Evolutionary conservation across 1,139 yeast genomes (phyloP).

Genomic region (Sugiyamaella japonica): DNA sequence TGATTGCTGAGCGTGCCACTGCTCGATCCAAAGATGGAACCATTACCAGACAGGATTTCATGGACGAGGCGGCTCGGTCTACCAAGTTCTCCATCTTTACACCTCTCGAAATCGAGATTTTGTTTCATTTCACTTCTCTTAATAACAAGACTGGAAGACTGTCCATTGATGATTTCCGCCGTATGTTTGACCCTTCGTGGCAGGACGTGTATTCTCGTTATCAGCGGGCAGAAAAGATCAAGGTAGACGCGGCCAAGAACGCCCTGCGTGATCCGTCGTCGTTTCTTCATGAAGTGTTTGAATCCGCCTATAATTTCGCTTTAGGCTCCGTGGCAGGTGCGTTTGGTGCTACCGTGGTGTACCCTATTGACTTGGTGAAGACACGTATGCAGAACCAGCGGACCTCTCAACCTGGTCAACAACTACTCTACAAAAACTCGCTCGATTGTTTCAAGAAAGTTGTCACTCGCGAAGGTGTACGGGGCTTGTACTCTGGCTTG

Average conservation of each 20-base stretch:
- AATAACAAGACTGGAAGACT: slow-evolving; percentile 41
- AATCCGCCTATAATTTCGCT: slow-evolving; percentile 82
- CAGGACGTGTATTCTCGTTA: slow-evolving; percentile 42
- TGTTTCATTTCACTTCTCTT: slow-evolving; percentile 47
- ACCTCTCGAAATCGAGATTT: slow-evolving; percentile 48
- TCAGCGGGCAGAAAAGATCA: slow-evolving; percentile 37
- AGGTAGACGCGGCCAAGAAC: slow-evolving; percentile 46
- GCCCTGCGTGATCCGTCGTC: slow-evolving; percentile 43
- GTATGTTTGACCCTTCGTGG: slow-evolving; percentile 49
- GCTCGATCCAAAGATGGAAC: slow-evolving; percentile 39
- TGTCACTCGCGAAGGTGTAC: slow-evolving; percentile 71
- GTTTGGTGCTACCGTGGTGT: slow-evolving; percentile 96
- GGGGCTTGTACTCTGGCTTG: slow-evolving; percentile 90
- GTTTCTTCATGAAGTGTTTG: slow-evolving; percentile 56
- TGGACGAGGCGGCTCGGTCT: slow-evolving; percentile 44
- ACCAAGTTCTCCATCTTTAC: slow-evolving; percentile 46
- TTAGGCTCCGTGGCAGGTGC: slow-evolving; percentile 97
- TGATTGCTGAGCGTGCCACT: slow-evolving; percentile 42
- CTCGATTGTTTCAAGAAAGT: slow-evolving; percentile 84
- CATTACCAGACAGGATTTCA: slow-evolving; percentile 44
- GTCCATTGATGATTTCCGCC: slow-evolving; percentile 43
- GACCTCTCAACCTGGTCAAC: slow-evolving; percentile 54
- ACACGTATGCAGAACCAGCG: slow-evolving; percentile 98
- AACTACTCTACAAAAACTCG: slow-evolving; percentile 68
- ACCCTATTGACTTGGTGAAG: slow-evolving; percentile 94